phyloP scores from a whole-genome alignment of 192 early-diverging fungal genomes.

The Coemansia sp. region DNA sequence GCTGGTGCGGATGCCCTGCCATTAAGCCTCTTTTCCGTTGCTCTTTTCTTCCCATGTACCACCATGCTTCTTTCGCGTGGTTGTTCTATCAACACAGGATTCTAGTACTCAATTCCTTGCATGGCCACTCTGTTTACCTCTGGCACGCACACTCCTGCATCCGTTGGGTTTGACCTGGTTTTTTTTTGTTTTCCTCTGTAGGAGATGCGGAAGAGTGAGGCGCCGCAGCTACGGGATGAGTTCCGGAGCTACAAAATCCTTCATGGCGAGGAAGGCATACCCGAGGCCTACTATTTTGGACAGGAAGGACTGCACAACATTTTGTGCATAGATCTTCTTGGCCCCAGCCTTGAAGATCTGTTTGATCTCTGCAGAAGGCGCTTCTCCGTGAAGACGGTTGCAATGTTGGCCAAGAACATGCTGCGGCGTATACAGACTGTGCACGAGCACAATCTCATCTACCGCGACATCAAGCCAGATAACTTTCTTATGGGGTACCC shows the following conservation, averaged over 20 bases:
- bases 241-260: constrained; percentile 95
- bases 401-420: constrained; percentile 96
- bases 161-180: neutral
- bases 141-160: neutral
- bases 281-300: constrained; percentile 92
- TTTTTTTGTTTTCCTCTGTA: constrained; percentile 16
- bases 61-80: neutral
- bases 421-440: constrained; percentile 83
- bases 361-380: constrained; percentile 95
- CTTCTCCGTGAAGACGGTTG: constrained; percentile 92
- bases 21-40: neutral
- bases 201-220: constrained; percentile 94
- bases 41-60: neutral
- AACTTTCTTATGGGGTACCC: constrained; percentile 94
- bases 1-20: neutral
- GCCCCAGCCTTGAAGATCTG: constrained; percentile 90
- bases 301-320: constrained; percentile 96
- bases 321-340: constrained; percentile 91
- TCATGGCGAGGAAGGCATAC: constrained; percentile 81
- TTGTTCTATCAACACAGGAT: constrained; percentile 2
- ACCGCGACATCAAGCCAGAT: constrained; percentile 98
- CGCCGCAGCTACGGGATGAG: constrained; percentile 95
- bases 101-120: neutral
- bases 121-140: neutral
- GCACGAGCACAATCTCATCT: constrained; percentile 93